Percentiles rank a stretch among this genome's conserved stretches.
phyloP scores from a whole-genome alignment of 345 rosid genomes.

The Eucalyptus urophylla region DNA sequence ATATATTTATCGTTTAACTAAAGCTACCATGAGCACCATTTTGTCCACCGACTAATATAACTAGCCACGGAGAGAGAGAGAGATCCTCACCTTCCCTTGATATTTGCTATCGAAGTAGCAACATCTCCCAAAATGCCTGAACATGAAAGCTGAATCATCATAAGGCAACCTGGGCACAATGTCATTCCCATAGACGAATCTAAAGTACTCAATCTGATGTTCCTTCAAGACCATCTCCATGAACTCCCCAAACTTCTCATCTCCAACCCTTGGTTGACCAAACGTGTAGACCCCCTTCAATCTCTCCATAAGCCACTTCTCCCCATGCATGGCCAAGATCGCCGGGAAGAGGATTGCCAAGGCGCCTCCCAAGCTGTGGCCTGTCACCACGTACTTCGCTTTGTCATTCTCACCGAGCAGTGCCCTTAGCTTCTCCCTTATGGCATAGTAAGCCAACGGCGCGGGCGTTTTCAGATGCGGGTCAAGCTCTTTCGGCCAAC shows the following conservation, averaged over 20 bases:
- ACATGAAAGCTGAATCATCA: slow-evolving; percentile 30
- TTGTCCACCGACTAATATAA: not conserved
- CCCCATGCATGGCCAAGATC: slow-evolving; percentile 34
- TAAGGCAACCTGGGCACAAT: slow-evolving; percentile 43
- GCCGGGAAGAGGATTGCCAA: slow-evolving; percentile 41
- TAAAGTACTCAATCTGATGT: slow-evolving; percentile 27
- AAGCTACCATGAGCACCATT: not conserved
- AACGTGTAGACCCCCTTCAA: slow-evolving; percentile 54
- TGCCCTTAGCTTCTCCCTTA: slow-evolving; percentile 22
- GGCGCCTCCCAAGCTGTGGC: slow-evolving; percentile 69
- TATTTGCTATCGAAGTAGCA: slow-evolving; percentile 28
- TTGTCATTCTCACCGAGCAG: not conserved
- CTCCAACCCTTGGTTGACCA: slow-evolving; percentile 77
- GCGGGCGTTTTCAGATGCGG: not conserved
- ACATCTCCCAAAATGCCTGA: slow-evolving; percentile 60
- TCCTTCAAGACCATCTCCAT: slow-evolving; percentile 18
- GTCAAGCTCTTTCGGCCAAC: not conserved
- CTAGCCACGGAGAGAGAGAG: not conserved
- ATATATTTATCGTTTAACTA: not conserved
- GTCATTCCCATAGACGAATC: slow-evolving; percentile 54
- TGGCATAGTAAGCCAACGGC: slow-evolving; percentile 36
- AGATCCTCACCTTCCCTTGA: not conserved
- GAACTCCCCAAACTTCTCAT: slow-evolving; percentile 23
- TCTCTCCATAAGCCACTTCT: slow-evolving; percentile 21
- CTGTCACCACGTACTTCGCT: slow-evolving; percentile 46